Base-by-base conservation (phyloP, 257 asterid species). In the Echium plantagineum region DNA sequence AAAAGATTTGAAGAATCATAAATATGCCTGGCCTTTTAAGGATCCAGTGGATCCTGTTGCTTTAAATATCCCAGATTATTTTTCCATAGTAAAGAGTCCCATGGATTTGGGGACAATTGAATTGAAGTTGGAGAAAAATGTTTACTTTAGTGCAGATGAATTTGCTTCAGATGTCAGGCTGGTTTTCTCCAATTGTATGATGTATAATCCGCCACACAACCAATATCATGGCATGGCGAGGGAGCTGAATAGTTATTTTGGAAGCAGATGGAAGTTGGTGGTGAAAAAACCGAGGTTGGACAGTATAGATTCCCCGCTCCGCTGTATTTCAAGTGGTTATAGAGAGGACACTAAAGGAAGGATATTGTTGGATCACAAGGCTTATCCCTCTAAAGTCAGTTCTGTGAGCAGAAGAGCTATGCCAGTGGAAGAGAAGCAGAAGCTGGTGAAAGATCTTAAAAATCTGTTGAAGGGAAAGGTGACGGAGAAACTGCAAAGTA, bases 21-120 rank as follows among this genome's bases (percentile, higher is more conserved):
- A 21, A 38, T 7, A 7, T 48, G 85, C 77, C 47, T 64, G 65
- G 73, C 24, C 74, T 58, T 90, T 90, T 74, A 69, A 21, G 15
- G 17, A 66, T 35, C 96, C 98, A 5, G 98, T 90, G 48, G 94
- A 90, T 72, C 98, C 96, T 24, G 85, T 83, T 69, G 69, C 71
- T 60, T 66, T 71, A 62, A 59, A 52, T 3, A 85, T 90, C 63
- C 97, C 97, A 21, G 95, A 87, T 73, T 90, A 90, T 63, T 85
- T 83, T 32, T 54, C 73, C 9, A 65, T 87, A 59, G 72, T 90
- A 54, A 55, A 71, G 9, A 17, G 76, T 10, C 98, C 98, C 5
- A 90, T 90, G 98, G 98, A 90, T 79, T 74, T 90, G 66, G 96
- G 96, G 22, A 83, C 96, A 15, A 53, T 90, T 61, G 81, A 69